These are phyloP conservation scores for Lipomyces yamanashiensis DNA, from an alignment of 805 yeast genomes.

Conservation along the genomic window DNA sequence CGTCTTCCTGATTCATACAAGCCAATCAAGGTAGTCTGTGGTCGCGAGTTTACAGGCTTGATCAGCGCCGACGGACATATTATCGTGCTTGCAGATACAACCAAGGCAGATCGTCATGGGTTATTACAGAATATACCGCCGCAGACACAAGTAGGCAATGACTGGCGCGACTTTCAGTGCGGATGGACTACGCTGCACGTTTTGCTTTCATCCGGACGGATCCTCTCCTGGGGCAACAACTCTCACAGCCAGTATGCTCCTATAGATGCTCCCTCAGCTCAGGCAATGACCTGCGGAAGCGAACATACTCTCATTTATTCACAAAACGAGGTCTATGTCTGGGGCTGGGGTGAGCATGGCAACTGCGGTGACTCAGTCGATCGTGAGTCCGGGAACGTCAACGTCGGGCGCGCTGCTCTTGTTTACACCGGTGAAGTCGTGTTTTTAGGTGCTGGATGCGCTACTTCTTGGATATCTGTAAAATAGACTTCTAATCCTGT, in stretches of 20 bases:
- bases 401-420: conserved; percentile 6
- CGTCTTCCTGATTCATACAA: conserved; percentile 4
- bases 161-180: conserved; percentile 44
- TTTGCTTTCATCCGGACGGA: conserved; percentile 37
- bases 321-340: conserved; percentile 56
- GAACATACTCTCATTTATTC: conserved; percentile 72
- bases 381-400: conserved; percentile 3
- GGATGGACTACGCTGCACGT: conserved; percentile 87
- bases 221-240: conserved; percentile 71
- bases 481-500: background rate
- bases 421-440: conserved; percentile 23
- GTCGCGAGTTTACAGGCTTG: conserved; percentile 62
- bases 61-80: conserved; percentile 38
- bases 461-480: conserved; percentile 41
- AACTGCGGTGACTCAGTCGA: conserved; percentile 66
- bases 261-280: conserved; percentile 23
- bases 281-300: conserved; percentile 64
- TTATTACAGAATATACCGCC: conserved; percentile 5
- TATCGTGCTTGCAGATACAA: conserved; percentile 12
- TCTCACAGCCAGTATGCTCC: conserved; percentile 69
- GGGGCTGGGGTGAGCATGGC: conserved; percentile 99
- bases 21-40: conserved; percentile 48
- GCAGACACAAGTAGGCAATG: background rate
- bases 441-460: conserved; percentile 42
- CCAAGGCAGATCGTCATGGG: conserved; percentile 9